Evolutionary conservation across 129 eudicot genomes (phyloP).

Genomic region (Tagetes erecta): DNA sequence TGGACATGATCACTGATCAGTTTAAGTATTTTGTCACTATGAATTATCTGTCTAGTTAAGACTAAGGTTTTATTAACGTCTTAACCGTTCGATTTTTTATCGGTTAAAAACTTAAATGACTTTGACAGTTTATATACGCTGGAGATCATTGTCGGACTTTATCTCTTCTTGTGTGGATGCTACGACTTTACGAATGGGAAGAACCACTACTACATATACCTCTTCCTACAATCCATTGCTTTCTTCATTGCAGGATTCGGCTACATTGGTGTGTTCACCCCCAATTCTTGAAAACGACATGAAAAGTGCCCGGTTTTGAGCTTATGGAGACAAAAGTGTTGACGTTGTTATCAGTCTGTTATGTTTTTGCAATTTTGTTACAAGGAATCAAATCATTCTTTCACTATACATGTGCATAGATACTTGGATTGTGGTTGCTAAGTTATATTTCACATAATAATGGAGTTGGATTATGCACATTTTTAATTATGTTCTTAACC

Average conservation of each 20-base stretch:
- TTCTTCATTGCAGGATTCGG: slow-evolving; percentile 72
- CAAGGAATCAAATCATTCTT: slow-evolving; percentile 32
- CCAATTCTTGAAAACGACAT: slow-evolving; percentile 31
- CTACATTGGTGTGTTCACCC: slow-evolving; percentile 62
- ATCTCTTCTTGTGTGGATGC: slow-evolving; percentile 65
- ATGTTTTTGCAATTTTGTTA: slow-evolving; percentile 23
- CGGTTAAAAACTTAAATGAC: not conserved
- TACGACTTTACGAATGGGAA: slow-evolving; percentile 56
- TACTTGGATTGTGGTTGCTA: slow-evolving; percentile 6
- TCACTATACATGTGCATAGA: slow-evolving; percentile 26
- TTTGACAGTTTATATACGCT: slow-evolving; percentile 51
- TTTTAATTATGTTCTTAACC: not conserved
- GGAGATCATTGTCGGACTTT: slow-evolving; percentile 52
- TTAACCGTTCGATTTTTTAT: not conserved
- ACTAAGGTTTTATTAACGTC: not conserved
- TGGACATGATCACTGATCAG: too few relatives aligned
- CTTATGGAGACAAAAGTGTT: slow-evolving; percentile 4
- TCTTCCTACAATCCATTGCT: slow-evolving; percentile 63
- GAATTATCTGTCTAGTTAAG: not conserved
- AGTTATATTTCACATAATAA: slow-evolving; percentile 22
- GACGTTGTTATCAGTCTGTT: slow-evolving; percentile 9
- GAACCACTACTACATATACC: slow-evolving; percentile 59
- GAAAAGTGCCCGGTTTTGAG: not conserved
- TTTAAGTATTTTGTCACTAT: not conserved
- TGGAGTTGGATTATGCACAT: slow-evolving; percentile 14